phyloP scores from a whole-genome alignment of 352 stramenopile genomes.

The Peronospora tabacina region DNA sequence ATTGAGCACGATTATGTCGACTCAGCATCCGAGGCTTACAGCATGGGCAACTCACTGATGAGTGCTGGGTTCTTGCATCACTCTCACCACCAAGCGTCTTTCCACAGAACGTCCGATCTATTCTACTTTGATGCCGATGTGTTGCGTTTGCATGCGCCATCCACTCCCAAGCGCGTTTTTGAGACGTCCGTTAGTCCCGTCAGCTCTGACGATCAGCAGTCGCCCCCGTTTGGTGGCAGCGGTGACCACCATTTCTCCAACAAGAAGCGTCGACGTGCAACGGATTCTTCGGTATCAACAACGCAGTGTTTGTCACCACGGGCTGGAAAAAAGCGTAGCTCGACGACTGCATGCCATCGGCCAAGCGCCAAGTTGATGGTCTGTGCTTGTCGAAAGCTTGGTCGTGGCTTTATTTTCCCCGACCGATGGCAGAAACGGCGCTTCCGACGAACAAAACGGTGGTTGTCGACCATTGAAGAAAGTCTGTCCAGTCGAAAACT shows the following conservation, averaged over 20 bases:
- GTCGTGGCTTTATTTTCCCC: slow-evolving; percentile 26
- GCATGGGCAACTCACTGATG: slow-evolving; percentile 56
- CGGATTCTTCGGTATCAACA: slow-evolving; percentile 13
- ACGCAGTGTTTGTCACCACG: slow-evolving; percentile 25
- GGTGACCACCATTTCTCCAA: slow-evolving; percentile 1
- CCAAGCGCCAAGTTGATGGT: slow-evolving; percentile 10
- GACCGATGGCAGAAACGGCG: slow-evolving; percentile 26
- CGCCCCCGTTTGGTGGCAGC: neutral
- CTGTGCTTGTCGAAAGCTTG: slow-evolving; percentile 46
- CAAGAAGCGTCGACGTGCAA: slow-evolving; percentile 14
- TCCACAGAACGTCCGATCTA: slow-evolving; percentile 40
- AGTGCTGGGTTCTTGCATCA: slow-evolving; percentile 63
- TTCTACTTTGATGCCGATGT: slow-evolving; percentile 44
- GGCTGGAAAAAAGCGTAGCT: slow-evolving; percentile 25
- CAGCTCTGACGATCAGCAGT: slow-evolving; percentile 9
- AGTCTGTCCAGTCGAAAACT: slow-evolving; percentile 33
- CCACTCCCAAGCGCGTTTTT: slow-evolving; percentile 6
- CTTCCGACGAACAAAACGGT: slow-evolving; percentile 47
- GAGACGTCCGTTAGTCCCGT: neutral
- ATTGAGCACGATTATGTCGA: slow-evolving; percentile 47
- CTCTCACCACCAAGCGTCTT: slow-evolving; percentile 34
- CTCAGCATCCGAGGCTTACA: slow-evolving; percentile 38
- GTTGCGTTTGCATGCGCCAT: slow-evolving; percentile 25
- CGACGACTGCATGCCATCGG: slow-evolving; percentile 20
- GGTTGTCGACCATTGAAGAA: slow-evolving; percentile 38